Percentiles rank a stretch among this genome's conserved stretches.
phyloP scores from a whole-genome alignment of 495 filamentous ascomycete species.

The Aspergillus sparsus region DNA sequence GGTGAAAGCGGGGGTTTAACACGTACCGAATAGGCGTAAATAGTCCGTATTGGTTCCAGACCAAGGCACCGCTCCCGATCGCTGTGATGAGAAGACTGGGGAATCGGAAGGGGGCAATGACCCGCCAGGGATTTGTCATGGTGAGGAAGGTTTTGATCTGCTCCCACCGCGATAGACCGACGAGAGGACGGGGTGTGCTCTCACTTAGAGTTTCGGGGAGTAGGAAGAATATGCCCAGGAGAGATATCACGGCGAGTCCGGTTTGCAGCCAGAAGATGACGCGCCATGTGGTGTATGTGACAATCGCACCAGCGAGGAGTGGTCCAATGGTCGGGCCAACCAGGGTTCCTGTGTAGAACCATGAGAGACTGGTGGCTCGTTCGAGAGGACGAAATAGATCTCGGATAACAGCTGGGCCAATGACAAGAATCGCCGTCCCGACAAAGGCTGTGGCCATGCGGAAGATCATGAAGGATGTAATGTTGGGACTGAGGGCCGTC shows the following conservation, averaged over 20 bases:
- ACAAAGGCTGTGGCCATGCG: constrained; percentile 20
- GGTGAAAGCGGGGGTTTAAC: constrained; percentile 69
- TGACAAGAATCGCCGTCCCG: constrained; percentile 19
- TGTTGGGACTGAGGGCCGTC: constrained; percentile 20
- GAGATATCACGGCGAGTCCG: constrained; percentile 10
- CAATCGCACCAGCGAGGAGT: constrained; percentile 18
- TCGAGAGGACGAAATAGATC: constrained; percentile 19
- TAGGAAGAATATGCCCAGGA: constrained; percentile 8
- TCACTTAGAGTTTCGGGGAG: constrained; percentile 16
- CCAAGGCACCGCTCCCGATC: constrained; percentile 59
- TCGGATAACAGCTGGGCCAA: constrained; percentile 17
- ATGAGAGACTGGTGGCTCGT: constrained; percentile 16
- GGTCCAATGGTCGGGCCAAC: constrained; percentile 19
- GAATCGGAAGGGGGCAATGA: constrained; percentile 49
- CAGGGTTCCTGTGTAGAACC: constrained; percentile 20
- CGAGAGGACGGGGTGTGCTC: constrained; percentile 7
- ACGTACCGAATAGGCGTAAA: constrained; percentile 75
- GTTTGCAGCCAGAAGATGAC: constrained; percentile 24
- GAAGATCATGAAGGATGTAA: constrained; percentile 22
- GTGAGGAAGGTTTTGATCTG: constrained; percentile 7
- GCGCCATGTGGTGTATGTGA: constrained; percentile 23
- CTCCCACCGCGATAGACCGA: not conserved
- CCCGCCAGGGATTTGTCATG: constrained; percentile 18
- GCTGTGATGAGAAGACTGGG: constrained; percentile 66
- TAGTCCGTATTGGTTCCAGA: constrained; percentile 74